Percentiles rank a stretch among this genome's conserved stretches.
These are phyloP conservation scores for Hansenula anomala DNA, from an alignment of 1,139 yeast genomes.

Conservation along the genomic window DNA sequence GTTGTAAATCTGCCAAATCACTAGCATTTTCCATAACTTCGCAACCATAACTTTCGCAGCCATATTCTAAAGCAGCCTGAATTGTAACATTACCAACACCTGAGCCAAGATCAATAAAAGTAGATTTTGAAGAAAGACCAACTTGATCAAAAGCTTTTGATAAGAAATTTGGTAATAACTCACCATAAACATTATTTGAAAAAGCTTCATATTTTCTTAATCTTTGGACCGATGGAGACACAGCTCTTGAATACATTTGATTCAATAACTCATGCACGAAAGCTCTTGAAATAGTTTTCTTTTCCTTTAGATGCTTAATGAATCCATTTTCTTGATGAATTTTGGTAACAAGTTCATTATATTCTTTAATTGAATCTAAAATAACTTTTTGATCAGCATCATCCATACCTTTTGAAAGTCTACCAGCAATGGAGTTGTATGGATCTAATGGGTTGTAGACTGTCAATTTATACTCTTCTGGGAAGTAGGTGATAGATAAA, in stretches of 20 bases:
- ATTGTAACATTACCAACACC: slow-evolving; percentile 92
- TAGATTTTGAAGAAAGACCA: slow-evolving; percentile 44
- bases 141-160: slow-evolving; percentile 67
- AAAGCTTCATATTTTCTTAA: slow-evolving; percentile 76
- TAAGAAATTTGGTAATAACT: slow-evolving; percentile 73
- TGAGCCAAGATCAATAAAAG: slow-evolving; percentile 82
- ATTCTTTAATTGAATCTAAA: slow-evolving; percentile 32
- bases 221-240: slow-evolving; percentile 66
- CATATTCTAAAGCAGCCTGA: slow-evolving; percentile 86
- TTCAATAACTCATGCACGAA: slow-evolving; percentile 66
- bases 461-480: slow-evolving; percentile 33
- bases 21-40: slow-evolving; percentile 87
- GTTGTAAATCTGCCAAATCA: slow-evolving; percentile 57
- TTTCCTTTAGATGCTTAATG: slow-evolving; percentile 29
- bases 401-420: slow-evolving; percentile 37
- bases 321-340: slow-evolving; percentile 31
- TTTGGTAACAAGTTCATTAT: slow-evolving; percentile 32
- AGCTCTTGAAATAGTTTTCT: slow-evolving; percentile 45
- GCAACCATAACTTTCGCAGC: slow-evolving; percentile 83
- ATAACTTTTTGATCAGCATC: slow-evolving; percentile 30
- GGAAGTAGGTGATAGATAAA: slow-evolving; percentile 39
- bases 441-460: slow-evolving; percentile 33
- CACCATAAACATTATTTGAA: slow-evolving; percentile 91
- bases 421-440: slow-evolving; percentile 39
- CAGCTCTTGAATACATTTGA: slow-evolving; percentile 70